Conservation (phyloP, 768 basidiomycete genomes). For the Austroboletus eburneus region DNA sequence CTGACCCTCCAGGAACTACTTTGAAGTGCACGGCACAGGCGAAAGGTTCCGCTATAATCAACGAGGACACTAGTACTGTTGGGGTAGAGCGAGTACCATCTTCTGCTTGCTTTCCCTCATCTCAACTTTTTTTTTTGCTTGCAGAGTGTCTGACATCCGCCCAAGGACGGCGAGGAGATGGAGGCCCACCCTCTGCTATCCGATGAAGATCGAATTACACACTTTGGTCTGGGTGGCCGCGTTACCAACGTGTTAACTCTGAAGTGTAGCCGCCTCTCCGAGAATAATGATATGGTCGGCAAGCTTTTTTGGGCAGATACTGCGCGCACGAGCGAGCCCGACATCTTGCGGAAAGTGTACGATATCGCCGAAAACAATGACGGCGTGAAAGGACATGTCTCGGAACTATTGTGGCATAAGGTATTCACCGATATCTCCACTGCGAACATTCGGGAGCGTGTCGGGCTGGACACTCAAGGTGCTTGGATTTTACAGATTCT, state of each 20-base stretch:
- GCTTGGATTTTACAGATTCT: too few species aligned
- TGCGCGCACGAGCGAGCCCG: slow-evolving; percentile 4
- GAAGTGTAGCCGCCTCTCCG: neutral
- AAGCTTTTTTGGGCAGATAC: neutral
- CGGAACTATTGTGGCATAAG: neutral
- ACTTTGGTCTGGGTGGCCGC: slow-evolving; percentile 3
- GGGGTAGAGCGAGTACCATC: neutral
- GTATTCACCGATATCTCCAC: neutral
- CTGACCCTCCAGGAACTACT: neutral
- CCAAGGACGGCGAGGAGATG: neutral
- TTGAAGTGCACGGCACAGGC: neutral
- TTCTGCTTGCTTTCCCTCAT: neutral
- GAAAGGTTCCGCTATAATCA: neutral
- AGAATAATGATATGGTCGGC: neutral
- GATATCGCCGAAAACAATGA: neutral
- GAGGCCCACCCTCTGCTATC: neutral
- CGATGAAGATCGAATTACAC: neutral
- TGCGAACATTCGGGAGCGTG: too few species aligned
- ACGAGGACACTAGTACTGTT: neutral
- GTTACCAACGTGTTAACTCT: slow-evolving; percentile 9
- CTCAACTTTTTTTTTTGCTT: neutral
- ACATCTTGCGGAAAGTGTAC: too few species aligned
- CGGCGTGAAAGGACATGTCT: neutral
- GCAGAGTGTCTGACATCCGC: neutral
- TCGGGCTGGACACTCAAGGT: too few species aligned